phyloP scores from a whole-genome alignment of 306 rosid species.

The Corylus avellana region DNA sequence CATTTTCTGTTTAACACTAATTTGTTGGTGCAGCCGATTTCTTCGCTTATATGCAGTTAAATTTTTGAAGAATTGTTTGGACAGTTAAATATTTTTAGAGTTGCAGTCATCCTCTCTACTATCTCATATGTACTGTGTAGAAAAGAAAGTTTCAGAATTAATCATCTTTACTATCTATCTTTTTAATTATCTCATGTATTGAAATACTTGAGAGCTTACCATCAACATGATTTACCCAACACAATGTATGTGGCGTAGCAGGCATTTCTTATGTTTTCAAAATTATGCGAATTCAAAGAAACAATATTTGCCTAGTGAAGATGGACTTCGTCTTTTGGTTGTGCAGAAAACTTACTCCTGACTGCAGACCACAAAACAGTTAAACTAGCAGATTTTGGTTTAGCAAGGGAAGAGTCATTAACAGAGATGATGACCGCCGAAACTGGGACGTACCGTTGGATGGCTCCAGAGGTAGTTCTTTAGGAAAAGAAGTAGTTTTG shows the following conservation, averaged over 20 bases:
- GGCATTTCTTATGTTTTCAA: background rate
- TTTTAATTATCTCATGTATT: no score
- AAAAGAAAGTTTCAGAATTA: no score
- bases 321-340: slow-evolving; percentile 25
- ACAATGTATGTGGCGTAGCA: background rate
- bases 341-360: slow-evolving; percentile 85
- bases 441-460: slow-evolving; percentile 97
- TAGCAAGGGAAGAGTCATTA: slow-evolving; percentile 91
- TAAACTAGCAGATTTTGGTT: slow-evolving; percentile 92
- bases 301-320: slow-evolving; percentile 20
- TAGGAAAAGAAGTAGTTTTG: slow-evolving; percentile 13
- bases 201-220: background rate
- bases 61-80: no score
- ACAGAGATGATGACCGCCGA: slow-evolving; percentile 99
- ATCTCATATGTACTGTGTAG: no score
- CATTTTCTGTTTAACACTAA: no score
- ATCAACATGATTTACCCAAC: background rate
- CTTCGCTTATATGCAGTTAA: no score
- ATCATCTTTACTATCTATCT: no score
- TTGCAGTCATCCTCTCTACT: no score
- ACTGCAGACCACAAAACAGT: slow-evolving; percentile 78
- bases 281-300: background rate
- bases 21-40: no score
- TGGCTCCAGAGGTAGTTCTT: slow-evolving; percentile 88
- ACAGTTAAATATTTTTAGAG: no score